Conservation (phyloP, 179 eudicot species). For the Heliamphora pulchella region DNA sequence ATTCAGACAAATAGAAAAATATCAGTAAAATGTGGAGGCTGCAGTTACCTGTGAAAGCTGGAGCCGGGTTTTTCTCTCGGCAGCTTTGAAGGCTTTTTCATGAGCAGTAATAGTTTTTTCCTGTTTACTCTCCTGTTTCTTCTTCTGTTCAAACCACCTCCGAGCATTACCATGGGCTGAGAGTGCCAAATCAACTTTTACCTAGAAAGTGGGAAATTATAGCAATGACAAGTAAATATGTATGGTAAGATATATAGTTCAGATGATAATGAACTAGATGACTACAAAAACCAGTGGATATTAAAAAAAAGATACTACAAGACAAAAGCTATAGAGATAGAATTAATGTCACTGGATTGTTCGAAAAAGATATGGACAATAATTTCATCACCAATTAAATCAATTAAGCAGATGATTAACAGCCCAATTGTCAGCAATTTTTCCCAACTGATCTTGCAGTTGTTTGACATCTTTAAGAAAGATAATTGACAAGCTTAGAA, state of each 20-base stretch:
- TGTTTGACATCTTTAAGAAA: neutral
- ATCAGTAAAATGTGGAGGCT: neutral
- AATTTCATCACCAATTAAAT: neutral
- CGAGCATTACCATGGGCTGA: slow-evolving; percentile 98
- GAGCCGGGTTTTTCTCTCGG: slow-evolving; percentile 85
- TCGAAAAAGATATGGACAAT: neutral
- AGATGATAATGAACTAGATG: neutral
- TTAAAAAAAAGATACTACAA: neutral
- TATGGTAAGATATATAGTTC: neutral
- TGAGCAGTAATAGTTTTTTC: slow-evolving; percentile 93
- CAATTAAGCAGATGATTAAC: neutral
- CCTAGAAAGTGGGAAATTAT: slow-evolving; percentile 35
- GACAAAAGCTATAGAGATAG: neutral
- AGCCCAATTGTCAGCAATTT: slow-evolving; percentile 2
- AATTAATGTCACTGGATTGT: neutral
- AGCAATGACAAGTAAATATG: neutral
- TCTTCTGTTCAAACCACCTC: slow-evolving; percentile 90
- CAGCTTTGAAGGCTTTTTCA: slow-evolving; percentile 98
- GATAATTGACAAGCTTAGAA: neutral
- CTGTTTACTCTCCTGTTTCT: slow-evolving; percentile 91
- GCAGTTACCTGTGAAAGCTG: slow-evolving; percentile 85
- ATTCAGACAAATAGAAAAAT: neutral
- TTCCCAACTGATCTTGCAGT: neutral
- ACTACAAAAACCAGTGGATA: neutral
- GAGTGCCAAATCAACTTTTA: slow-evolving; percentile 88